Percentiles rank a stretch among this genome's conserved stretches.
phyloP scores from a whole-genome alignment of 2,329 filamentous ascomycete genomes.

The Alternaria arborescens region DNA sequence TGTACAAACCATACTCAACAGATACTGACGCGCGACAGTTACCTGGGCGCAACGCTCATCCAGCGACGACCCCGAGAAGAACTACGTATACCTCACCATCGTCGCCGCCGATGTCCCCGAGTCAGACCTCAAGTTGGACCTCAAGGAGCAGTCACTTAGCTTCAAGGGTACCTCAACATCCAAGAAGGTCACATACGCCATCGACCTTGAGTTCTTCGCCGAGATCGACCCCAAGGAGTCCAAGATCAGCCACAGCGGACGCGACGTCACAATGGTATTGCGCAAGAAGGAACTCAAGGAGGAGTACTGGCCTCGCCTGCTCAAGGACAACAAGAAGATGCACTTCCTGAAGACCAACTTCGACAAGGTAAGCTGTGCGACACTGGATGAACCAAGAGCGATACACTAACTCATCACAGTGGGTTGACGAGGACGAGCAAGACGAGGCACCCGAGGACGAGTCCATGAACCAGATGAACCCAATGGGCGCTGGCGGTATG shows the following conservation, averaged over 20 bases:
- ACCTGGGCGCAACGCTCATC: slow-evolving; percentile 98
- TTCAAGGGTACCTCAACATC: slow-evolving; percentile 85
- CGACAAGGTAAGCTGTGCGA: slow-evolving; percentile 75
- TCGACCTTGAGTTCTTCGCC: slow-evolving; percentile 86
- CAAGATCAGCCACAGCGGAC: slow-evolving; percentile 87
- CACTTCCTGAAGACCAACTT: slow-evolving; percentile 99
- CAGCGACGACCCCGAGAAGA: slow-evolving; percentile 79
- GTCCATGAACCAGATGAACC: slow-evolving; percentile 61
- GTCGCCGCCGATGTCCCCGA: slow-evolving; percentile 83
- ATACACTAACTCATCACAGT: slow-evolving; percentile 60
- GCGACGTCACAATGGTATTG: slow-evolving; percentile 89
- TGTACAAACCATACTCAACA: background rate
- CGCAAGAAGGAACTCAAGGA: slow-evolving; percentile 96
- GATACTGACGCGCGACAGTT: slow-evolving; percentile 64
- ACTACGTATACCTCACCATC: slow-evolving; percentile 95
- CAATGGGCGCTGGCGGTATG: slow-evolving; percentile 60
- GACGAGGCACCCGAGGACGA: slow-evolving; percentile 84
- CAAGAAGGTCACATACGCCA: slow-evolving; percentile 85
- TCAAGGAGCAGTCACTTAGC: slow-evolving; percentile 73
- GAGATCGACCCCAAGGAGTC: slow-evolving; percentile 88
- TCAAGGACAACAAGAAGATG: slow-evolving; percentile 88
- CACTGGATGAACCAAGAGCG: background rate
- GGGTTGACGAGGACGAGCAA: slow-evolving; percentile 99
- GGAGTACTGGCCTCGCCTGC: slow-evolving; percentile 93
- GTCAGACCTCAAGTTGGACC: slow-evolving; percentile 79